Base-by-base conservation (phyloP, 495 filamentous ascomycete genomes). In the Hyaloscypha finlandica region DNA sequence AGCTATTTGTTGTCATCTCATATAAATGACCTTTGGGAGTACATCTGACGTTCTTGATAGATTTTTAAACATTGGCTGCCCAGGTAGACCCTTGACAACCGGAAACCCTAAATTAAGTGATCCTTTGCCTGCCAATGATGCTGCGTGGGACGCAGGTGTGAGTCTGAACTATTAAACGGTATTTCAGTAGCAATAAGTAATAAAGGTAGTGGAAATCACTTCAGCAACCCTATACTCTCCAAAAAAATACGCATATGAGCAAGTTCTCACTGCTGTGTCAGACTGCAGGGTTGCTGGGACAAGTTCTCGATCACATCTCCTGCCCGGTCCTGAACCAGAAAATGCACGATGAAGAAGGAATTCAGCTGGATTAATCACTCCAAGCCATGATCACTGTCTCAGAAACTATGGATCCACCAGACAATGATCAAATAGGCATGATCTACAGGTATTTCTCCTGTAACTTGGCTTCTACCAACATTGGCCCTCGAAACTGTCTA, bases 101-200 rank as follows among this genome's bases (percentile, higher is more conserved):
- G 75, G 59, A 58, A 76, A 84, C 64, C 80, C 80, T 30, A 66
- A 63, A 22, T 68, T 77, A 6, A 71, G 77, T n/a, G 70, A 74
- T 16, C 51, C 75, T n/a, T 75, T 85, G 3, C 82, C 82, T 1
- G 71, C 75, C 3, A 76, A 81, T 52, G 82, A 84, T 68, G 64
- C 66, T 2, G 69, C 72, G 30, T 84, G 80, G 80, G 80, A 66
- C 39, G 11, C 42, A 51, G 64, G 64, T 6, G 64, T 66, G 29
- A 53, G 56, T 51, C 31, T 8, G 3, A 64, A n/a, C 1, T 14
- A 6, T 29, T 53, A 8, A 6, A 6, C 6, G 6, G 48, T 30
- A 42, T 66, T 59, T 29, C 30, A 9, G 20, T 56, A 25, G 25
- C 2, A 25, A 25, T 25, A 25, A 25, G 25, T 25, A 25, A 25